These are phyloP conservation scores for Ogataea thermomethanolica DNA, from an alignment of 805 yeast genomes.

Conservation along the genomic window DNA sequence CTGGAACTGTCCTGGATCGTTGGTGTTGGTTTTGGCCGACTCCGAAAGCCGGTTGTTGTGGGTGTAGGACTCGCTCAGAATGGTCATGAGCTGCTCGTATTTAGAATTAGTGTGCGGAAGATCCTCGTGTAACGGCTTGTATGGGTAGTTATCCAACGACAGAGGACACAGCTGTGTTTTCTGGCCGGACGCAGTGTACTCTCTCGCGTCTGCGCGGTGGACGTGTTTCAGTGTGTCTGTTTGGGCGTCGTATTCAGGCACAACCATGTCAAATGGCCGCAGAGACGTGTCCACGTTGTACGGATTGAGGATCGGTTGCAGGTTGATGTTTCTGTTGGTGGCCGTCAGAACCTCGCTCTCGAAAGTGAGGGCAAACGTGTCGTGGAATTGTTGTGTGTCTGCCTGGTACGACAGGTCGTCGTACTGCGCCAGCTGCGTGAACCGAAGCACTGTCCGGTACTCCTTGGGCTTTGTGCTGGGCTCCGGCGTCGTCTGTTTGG, in stretches of 20 bases:
- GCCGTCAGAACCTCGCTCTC: slow-evolving; percentile 84
- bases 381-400: slow-evolving; percentile 75
- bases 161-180: slow-evolving; percentile 6
- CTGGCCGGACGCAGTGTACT: slow-evolving; percentile 10
- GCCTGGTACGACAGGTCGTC: slow-evolving; percentile 84
- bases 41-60: slow-evolving; percentile 29
- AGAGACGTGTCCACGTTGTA: slow-evolving; percentile 46
- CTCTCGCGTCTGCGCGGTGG: slow-evolving; percentile 40
- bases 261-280: slow-evolving; percentile 43
- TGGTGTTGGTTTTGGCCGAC: slow-evolving; percentile 26
- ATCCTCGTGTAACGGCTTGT: slow-evolving; percentile 57
- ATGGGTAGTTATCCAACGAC: slow-evolving; percentile 26
- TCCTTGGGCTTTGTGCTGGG: slow-evolving; percentile 54
- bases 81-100: slow-evolving; percentile 86
- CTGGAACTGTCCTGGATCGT: slow-evolving; percentile 59
- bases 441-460: slow-evolving; percentile 72
- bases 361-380: slow-evolving; percentile 71
- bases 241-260: slow-evolving; percentile 37
- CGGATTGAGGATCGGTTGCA: slow-evolving; percentile 72
- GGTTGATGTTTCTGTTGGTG: slow-evolving; percentile 72
- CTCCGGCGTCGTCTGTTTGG: background rate
- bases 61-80: slow-evolving; percentile 48
- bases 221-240: slow-evolving; percentile 32
- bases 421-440: slow-evolving; percentile 76
- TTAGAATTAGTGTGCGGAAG: slow-evolving; percentile 74